Base-by-base conservation (phyloP, 2,329 filamentous ascomycete species). In the Fusarium drepaniforme region DNA sequence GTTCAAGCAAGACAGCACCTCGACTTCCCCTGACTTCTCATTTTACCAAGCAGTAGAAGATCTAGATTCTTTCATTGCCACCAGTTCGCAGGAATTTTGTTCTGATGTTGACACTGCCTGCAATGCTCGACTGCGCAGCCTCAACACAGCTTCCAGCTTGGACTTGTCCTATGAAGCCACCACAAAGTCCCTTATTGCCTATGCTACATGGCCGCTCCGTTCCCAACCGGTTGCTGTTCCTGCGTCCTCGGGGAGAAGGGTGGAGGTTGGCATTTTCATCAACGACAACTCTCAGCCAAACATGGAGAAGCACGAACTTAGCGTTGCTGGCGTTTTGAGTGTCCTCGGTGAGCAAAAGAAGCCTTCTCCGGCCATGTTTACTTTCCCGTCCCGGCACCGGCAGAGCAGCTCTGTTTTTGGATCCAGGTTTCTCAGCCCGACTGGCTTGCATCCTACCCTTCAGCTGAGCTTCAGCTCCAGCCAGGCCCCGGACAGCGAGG, bases 391-490 rank as follows among this genome's bases (percentile, higher is more conserved):
- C 4, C 91, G 95, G 0, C 96, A 98, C 82, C 85, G 88, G 42
- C 90, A 93, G 76, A 85, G 89, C 15, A 78, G 83, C 2, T 82
- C 86, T 0, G 88, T 84, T 62, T 97, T 94, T 82, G 87, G 86
- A 0, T 87, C 91, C 23, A 83, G 83, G 1, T 95, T 97, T 79
- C 81, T 90, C n/a, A 74, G 86, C 3, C 95, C 95, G 1, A 93
- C 92, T 0, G 96, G 96, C 11, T 88, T 98, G 12, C 96, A 98
- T 83, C 96, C 96, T 3, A 94, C 91, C 0, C 86, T 98, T 70
- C 89, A 92, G 76, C 87, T 97, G 63, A 87, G 85, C 3, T 85
- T 98, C 40, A 88, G 88, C 56, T 85, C 86, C 5, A 84, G 84
- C 28, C 81, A 86, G 25, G 84, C 89, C 18, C 89, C 88, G 0